Evolutionary conservation across 2,329 filamentous ascomycete genomes (phyloP), one percentile per base, ranked within the genome.

Genomic region (Dactylellina leptospora): DNA sequence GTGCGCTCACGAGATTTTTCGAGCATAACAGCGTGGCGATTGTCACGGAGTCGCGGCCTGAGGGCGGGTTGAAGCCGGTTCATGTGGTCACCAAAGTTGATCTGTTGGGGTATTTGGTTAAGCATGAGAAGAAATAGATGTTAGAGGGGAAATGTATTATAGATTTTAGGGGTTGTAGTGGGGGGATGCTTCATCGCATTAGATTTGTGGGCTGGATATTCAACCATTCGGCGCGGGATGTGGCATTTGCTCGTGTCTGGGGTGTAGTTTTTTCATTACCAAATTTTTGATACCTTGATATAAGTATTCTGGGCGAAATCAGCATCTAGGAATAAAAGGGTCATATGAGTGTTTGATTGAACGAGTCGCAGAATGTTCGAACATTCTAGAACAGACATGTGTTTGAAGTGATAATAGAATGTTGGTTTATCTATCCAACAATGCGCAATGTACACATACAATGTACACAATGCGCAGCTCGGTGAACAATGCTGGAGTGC

Each of bases 1-100:
- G 85, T 48, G 88, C 90, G 45, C 84, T 99, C 59, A 93, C 92
- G 83, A 88, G 90, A 78, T 99, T 99, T 82, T 92, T 97, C 75
- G 92, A 97, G 82, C 97, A 95, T 92, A 97, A 99, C 81, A 95
- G 90, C 76, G 93, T 95, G 0, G 95, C 95, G 0, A 88, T 99
- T 51, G 92, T 99, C 2, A 99, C 93, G 0, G 93, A 97, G 80
- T 85, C 86, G 76, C 82, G 83, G 10, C 81, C 81, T 40, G 84
- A 85, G 64, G 81, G 83, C 60, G 85, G 82, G 10, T 85, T 85
- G 47, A 96, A 91, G 83, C 92, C 96, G 1, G 84, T 95, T 53
- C 95, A 92, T 5, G 87, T 99, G 6, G 93, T 96, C 5, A 97
- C 95, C 28, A 99, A 99, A 85, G 95, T 99, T 3, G 95, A 99